Evolutionary conservation across 1,284 basidiomycete genomes (phyloP), one percentile per base, ranked within the genome.

Genomic region (Ceraceosorus guamensis): DNA sequence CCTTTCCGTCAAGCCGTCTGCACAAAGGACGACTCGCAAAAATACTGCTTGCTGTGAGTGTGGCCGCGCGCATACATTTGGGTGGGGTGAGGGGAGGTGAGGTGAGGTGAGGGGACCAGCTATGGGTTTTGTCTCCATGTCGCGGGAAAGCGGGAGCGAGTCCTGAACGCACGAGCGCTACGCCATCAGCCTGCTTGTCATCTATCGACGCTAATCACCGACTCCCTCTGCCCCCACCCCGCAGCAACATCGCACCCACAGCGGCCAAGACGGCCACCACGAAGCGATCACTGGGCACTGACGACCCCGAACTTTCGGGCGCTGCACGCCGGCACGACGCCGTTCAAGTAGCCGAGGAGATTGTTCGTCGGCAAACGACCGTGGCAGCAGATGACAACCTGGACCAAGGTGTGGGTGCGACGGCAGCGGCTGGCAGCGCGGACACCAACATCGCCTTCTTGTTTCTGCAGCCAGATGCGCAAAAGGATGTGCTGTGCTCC

Each of bases 1-100:
- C 70, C 70, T 10, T 61, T 71, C 49, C 58, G 63, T 53, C 58
- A 68, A 54, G 61, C 66, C 11, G 67, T 71, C 44, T 71, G 70
- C 61, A 53, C 56, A 47, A 63, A 62, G 48, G 70, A 70, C 53
- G 31, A 52, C 13, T 55, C 50, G n/a, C 58, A 58, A 34, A 59
- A 65, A 6, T 71, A 62, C 56, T 71, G 68, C 39, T 52, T 71
- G 18, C 52, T 53, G 41, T 53, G 50, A 52, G 50, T 52, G 37
- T 35, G 49, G 45, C 41, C 24, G 24, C 24, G 24, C 24, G 24
- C 24, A 24, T 24, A 24, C 24, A 24, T 24, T 24, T 24, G 24
- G 24, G 24, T 24, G 24, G 24, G 24, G 24, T 1, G 24, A 2
- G 24, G 24, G 3, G 24, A 24, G 24, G n/a, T n/a, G 24, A 24